Conservation (phyloP, 1,284 basidiomycete genomes). For the Microbotryum violaceum region DNA sequence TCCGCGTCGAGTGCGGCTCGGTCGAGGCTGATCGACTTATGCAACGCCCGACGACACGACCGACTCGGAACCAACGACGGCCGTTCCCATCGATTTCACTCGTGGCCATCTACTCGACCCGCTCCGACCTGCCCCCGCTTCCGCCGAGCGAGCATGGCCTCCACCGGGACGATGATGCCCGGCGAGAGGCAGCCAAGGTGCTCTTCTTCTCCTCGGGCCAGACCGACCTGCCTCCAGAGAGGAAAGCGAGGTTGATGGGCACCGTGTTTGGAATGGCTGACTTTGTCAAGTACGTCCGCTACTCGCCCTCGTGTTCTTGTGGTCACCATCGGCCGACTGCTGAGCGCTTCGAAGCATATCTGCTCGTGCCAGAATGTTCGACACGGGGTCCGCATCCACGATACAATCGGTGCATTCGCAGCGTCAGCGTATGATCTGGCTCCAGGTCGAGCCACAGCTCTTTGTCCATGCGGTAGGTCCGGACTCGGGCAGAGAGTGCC, state of each 20-base stretch:
- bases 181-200: constrained; percentile 19
- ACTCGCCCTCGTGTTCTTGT: neutral
- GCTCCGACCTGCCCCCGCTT: constrained; percentile 4
- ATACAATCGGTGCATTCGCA: constrained; percentile 18
- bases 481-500: neutral
- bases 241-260: constrained; percentile 15
- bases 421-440: constrained; percentile 27
- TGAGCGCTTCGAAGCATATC: constrained; percentile 1
- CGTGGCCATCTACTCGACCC: no score
- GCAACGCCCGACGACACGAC: no score
- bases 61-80: no score
- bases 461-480: constrained; percentile 26
- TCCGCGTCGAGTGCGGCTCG: no score
- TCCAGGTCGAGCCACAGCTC: constrained; percentile 25
- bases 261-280: constrained; percentile 26
- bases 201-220: constrained; percentile 4
- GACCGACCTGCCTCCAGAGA: neutral
- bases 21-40: no score
- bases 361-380: constrained; percentile 14
- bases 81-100: no score
- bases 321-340: neutral
- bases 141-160: constrained; percentile 23
- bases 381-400: neutral
- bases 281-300: constrained; percentile 22
- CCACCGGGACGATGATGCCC: constrained; percentile 23